Base-by-base conservation (phyloP, 164 flowering plant species). In the Litsea cubeba region DNA sequence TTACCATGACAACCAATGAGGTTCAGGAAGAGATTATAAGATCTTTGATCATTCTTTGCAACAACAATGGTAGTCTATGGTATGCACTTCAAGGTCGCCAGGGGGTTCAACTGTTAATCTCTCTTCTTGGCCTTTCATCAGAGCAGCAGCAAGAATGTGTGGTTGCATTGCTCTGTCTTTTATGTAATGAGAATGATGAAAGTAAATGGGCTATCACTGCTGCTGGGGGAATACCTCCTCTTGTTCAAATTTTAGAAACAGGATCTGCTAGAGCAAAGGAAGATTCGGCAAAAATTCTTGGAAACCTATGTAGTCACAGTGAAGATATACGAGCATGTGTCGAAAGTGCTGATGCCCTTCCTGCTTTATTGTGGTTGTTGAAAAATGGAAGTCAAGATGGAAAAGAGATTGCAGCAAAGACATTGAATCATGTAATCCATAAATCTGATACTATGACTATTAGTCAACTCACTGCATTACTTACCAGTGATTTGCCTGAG, bases 181-280 rank as follows among this genome's bases (percentile, higher is more conserved):
- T 96, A 57, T 92, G 95, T 28, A 82, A 88, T 78, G 98, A 94
- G 74, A 94, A 94, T 82, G 98, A 96, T 88, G 98, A 96, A 68
- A 92, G 98, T 80, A 96, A 91, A 78, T 96, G 99, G 99, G 97
- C 99, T 64, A 92, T 96, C 65, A 96, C 99, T 50, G 99, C 99
- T 62, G 99, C 99, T 82, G 99, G 99, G 77, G 99, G 99, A 26
- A 96, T 96, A 76, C 99, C 99, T 76, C 99, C 98, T 22, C 97
- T 96, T 74, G 97, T 96, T 80, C 99, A 96, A 82, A 94, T 96
- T 82, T 84, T 96, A 12, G 99, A 96, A 83, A 86, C 90, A 35
- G 98, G 99, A 14, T 94, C 99, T 72, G 88, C 84, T 7, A 96
- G 89, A 86, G 98, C 99, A 23, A 92, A 90, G 82, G 99, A 96